phyloP scores from a whole-genome alignment of 768 basidiomycete species.

The Boletus rubescentipes region DNA sequence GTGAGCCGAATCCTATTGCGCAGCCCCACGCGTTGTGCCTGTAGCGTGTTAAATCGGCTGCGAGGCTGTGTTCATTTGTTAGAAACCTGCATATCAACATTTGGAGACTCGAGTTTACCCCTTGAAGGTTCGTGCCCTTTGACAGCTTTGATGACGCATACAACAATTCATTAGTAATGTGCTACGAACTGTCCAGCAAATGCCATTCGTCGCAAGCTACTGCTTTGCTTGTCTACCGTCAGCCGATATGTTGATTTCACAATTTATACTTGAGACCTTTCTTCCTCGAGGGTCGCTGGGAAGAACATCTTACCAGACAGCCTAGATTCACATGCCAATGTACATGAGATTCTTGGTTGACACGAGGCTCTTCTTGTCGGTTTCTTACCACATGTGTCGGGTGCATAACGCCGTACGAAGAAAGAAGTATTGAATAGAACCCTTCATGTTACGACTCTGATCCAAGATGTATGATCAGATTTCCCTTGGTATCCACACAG shows the following conservation, averaged over 20 bases:
- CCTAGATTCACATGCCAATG: not conserved
- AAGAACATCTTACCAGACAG: not conserved
- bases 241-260: not conserved
- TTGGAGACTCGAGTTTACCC: not conserved
- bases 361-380: slow-evolving; percentile 38
- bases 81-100: not conserved
- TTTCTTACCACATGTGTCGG: slow-evolving; percentile 31
- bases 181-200: not conserved
- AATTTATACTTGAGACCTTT: not conserved
- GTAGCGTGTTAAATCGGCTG: not conserved
- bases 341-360: not conserved
- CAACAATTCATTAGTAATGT: not conserved
- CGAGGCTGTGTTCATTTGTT: not conserved
- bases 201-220: not conserved
- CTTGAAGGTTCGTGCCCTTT: not conserved
- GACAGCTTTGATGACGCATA: not conserved
- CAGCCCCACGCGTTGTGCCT: not conserved
- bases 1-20: not conserved
- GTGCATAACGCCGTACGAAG: slow-evolving; percentile 34
- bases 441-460: not conserved
- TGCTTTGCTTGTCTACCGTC: not conserved
- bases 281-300: not conserved
- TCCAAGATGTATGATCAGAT: not conserved
- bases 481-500: not conserved
- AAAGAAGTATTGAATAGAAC: slow-evolving; percentile 15